These are phyloP conservation scores for Trypanosoma platydactyli DNA, from an alignment of 208 protist genomes.

Conservation along the genomic window DNA sequence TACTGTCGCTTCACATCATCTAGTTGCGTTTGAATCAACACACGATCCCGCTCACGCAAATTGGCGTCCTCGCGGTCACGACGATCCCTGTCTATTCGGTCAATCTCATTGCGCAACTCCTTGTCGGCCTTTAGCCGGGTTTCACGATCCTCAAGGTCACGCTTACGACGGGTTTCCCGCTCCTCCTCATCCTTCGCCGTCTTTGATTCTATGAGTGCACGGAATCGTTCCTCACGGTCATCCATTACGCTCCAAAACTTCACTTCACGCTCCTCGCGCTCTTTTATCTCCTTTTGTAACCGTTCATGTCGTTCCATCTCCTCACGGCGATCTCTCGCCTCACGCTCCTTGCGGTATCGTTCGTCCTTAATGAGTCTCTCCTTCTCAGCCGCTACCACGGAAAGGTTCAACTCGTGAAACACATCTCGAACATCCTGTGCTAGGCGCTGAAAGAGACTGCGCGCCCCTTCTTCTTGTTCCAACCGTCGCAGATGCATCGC, in stretches of 20 bases:
- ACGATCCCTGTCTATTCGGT: slow-evolving; percentile 73
- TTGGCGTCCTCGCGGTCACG: slow-evolving; percentile 50
- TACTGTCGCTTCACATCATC: slow-evolving; percentile 71
- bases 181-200: slow-evolving; percentile 74
- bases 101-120: slow-evolving; percentile 66
- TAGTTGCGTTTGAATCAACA: slow-evolving; percentile 59
- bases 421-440: slow-evolving; percentile 89
- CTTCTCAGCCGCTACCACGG: slow-evolving; percentile 88
- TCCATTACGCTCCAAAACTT: slow-evolving; percentile 73
- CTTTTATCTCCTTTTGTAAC: slow-evolving; percentile 65
- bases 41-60: slow-evolving; percentile 56
- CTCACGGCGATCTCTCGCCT: slow-evolving; percentile 67
- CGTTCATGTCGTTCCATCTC: slow-evolving; percentile 60
- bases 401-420: slow-evolving; percentile 90
- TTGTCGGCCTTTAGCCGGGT: slow-evolving; percentile 61
- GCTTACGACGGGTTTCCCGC: slow-evolving; percentile 68
- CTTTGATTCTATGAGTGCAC: slow-evolving; percentile 48
- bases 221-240: slow-evolving; percentile 68
- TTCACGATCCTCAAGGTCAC: slow-evolving; percentile 81
- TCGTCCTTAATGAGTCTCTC: slow-evolving; percentile 91
- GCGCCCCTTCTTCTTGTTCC: slow-evolving; percentile 82
- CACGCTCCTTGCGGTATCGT: slow-evolving; percentile 85
- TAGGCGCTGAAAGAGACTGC: slow-evolving; percentile 80
- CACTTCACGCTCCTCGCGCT: slow-evolving; percentile 74
- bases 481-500: slow-evolving; percentile 56